Evolutionary conservation across 2,329 filamentous ascomycete species (phyloP).

Genomic region (Aspergillus tanneri): DNA sequence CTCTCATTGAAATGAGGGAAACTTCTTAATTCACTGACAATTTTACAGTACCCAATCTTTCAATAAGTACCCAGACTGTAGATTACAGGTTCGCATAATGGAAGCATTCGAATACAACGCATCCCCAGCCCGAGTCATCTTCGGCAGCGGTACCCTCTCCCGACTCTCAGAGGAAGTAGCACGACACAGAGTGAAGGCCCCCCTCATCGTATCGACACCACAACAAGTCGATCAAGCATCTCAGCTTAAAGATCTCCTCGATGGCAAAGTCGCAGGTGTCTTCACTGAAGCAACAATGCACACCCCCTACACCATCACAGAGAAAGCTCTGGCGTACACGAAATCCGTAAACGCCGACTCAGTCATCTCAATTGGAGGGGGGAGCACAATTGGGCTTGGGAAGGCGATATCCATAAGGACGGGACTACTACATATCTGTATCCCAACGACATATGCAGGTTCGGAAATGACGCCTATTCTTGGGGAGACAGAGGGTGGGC

Average conservation of each 20-base stretch:
- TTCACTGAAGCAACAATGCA: slow-evolving; percentile 64
- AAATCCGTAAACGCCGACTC: slow-evolving; percentile 51
- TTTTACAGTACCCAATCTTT: too few species aligned
- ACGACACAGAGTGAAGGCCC: slow-evolving; percentile 50
- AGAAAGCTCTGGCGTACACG: slow-evolving; percentile 54
- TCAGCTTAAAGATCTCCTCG: slow-evolving; percentile 47
- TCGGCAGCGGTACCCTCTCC: slow-evolving; percentile 55
- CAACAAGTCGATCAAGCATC: slow-evolving; percentile 51
- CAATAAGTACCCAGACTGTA: too few species aligned
- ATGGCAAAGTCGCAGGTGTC: slow-evolving; percentile 48
- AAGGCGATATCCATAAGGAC: slow-evolving; percentile 58
- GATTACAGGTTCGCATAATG: too few species aligned
- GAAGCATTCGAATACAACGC: slow-evolving; percentile 57
- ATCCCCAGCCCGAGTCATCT: slow-evolving; percentile 55
- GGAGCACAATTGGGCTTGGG: slow-evolving; percentile 62
- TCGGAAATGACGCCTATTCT: slow-evolving; percentile 66
- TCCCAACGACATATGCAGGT: slow-evolving; percentile 62
- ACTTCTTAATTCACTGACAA: too few species aligned
- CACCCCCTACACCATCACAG: slow-evolving; percentile 59
- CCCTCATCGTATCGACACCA: slow-evolving; percentile 58
- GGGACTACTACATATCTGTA: slow-evolving; percentile 57
- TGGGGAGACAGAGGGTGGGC: slow-evolving; percentile 59
- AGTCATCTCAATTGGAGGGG: slow-evolving; percentile 61
- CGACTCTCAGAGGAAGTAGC: slow-evolving; percentile 46
- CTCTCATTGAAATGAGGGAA: too few species aligned